A percentile compares a stretch with the other conserved stretches of the same genome.
phyloP scores from a whole-genome alignment of 129 eudicot species.

The Pittosporum tobira region DNA sequence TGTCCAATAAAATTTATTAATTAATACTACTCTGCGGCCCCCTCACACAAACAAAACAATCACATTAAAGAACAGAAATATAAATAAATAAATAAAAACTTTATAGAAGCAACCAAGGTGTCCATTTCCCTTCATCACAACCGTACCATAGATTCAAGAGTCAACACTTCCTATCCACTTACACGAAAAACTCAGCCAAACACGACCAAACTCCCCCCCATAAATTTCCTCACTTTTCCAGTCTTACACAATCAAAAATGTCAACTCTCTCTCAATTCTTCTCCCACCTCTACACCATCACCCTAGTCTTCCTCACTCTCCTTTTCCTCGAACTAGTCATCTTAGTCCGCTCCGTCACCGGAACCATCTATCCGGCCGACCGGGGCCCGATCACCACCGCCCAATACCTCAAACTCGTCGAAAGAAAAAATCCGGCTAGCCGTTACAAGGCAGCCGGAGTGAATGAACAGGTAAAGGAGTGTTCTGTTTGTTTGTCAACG shows the following conservation, averaged over 20 bases:
- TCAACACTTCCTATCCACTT: slow-evolving; percentile 5
- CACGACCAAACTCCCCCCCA: not conserved
- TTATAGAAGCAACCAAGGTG: too few relatives aligned
- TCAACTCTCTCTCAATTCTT: slow-evolving; percentile 23
- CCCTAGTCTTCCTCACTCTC: slow-evolving; percentile 21
- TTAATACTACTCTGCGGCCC: too few relatives aligned
- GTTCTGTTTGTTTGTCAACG: slow-evolving; percentile 29
- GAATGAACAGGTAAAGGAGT: slow-evolving; percentile 4
- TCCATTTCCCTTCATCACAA: not conserved
- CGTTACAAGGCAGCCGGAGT: slow-evolving; percentile 8
- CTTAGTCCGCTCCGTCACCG: slow-evolving; percentile 14
- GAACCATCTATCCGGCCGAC: not conserved
- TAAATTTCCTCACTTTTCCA: not conserved
- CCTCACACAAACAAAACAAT: too few relatives aligned
- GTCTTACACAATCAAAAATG: slow-evolving; percentile 8
- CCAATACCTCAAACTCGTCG: slow-evolving; percentile 30
- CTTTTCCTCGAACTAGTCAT: slow-evolving; percentile 21
- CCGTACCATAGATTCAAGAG: not conserved
- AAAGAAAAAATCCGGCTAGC: slow-evolving; percentile 21
- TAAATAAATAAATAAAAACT: too few relatives aligned
- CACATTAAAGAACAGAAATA: too few relatives aligned
- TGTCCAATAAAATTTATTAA: too few relatives aligned
- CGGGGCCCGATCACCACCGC: slow-evolving; percentile 20
- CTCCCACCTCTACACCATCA: slow-evolving; percentile 20
- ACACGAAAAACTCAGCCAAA: not conserved